Evolutionary conservation across 495 filamentous ascomycete species (phyloP), one percentile per base, ranked within the genome.

Genomic region (Aspergillus heteromorphus): DNA sequence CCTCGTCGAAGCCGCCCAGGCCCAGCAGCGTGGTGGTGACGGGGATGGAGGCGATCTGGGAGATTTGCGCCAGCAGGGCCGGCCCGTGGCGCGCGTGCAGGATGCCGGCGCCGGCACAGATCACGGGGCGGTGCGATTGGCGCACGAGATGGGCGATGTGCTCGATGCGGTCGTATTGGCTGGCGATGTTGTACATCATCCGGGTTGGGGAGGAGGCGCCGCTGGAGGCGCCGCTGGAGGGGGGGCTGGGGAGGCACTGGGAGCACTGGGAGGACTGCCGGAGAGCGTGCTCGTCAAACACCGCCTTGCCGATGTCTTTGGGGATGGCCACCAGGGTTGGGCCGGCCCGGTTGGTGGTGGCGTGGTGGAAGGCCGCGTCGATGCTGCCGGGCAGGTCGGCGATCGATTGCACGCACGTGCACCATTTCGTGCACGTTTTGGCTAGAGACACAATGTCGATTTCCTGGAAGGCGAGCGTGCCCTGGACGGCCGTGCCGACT

Each of bases 21-120:
- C 82, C 82, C 53, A 92, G 89, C 8, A 85, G 72, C 16, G 82
- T 85, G 19, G 82, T 85, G 8, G 82, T 84, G 23, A 85, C 82
- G 13, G 82, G 82, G 49, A 85, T 84, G 42, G 62, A 65, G 13
- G 77, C 74, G 65, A 82, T 83, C 20, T 84, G 79, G n/a, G 80
- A 65, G 1, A 84, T 68, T 54, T 84, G 79, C 58, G 74, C 78
- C 2, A 85, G 69, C 9, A 83, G 55, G 23, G 14, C 21, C 2
- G 43, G 43, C 8, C 21, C 43, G 27, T 29, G 1, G 21, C 2
- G 13, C 11, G 20, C 16, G 43, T 17, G 27, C 52, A 83, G 63
- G 10, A 86, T 60, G 59, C 83, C 83, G 60, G 84, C 79, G 11
- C 83, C 83, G 40, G 80, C 82, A 58, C 80, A 83, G 30, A 86